phyloP scores from a whole-genome alignment of 1,284 basidiomycete genomes.

The Irpex lacteus region DNA sequence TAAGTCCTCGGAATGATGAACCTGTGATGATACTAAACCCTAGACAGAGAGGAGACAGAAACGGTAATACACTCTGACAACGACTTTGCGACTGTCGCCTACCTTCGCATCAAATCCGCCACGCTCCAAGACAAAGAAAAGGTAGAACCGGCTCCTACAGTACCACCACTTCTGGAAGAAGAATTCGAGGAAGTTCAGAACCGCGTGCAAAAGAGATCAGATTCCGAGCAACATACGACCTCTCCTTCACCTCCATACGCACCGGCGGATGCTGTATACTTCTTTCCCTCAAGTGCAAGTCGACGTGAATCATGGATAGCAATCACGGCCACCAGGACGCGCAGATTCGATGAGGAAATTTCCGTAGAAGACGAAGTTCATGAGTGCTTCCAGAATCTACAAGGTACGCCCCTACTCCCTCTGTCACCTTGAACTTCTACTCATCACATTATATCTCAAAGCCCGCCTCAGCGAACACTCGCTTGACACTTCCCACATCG shows the following conservation, averaged over 20 bases:
- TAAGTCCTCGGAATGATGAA: constrained; percentile 32
- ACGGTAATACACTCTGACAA: constrained; percentile 74
- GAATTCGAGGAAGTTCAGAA: constrained; percentile 31
- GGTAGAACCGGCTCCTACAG: constrained; percentile 17
- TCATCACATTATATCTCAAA: constrained; percentile 26
- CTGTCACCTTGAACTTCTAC: background rate
- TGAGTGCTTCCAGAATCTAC: constrained; percentile 55
- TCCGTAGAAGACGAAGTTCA: constrained; percentile 62
- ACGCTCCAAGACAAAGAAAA: constrained; percentile 52
- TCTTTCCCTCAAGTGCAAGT: constrained; percentile 8
- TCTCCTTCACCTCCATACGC: background rate
- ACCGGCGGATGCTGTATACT: constrained; percentile 2
- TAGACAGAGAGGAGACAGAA: constrained; percentile 59
- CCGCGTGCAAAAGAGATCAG: constrained; percentile 10
- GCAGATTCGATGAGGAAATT: constrained; percentile 8
- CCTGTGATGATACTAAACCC: background rate
- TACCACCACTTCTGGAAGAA: constrained; percentile 56
- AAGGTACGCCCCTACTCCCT: constrained; percentile 39
- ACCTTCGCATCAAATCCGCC: constrained; percentile 75
- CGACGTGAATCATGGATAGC: constrained; percentile 50
- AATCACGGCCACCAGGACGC: constrained; percentile 29
- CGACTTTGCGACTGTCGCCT: constrained; percentile 85
- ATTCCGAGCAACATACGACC: background rate
- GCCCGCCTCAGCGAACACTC: constrained; percentile 44
- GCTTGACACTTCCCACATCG: constrained; percentile 59